Evolutionary conservation across 2,329 filamentous ascomycete genomes (phyloP), one percentile per base, ranked within the genome.

Genomic region (Paracoccidioides lutzii): DNA sequence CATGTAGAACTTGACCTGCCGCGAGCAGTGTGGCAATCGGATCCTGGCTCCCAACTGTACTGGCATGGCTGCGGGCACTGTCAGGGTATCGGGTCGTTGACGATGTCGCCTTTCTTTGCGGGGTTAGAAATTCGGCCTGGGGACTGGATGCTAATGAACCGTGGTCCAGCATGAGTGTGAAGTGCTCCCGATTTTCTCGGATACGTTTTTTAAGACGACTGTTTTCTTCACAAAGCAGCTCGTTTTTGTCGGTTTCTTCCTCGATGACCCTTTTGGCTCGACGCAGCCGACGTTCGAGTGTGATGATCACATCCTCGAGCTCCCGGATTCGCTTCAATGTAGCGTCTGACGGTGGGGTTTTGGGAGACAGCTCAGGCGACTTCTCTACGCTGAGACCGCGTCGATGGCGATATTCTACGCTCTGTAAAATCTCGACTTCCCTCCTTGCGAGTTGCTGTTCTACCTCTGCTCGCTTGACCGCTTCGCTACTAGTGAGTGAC

Each of bases 371-470:
- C 69, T 75, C 66, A 67, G 75, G 60, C 60, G 73, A 63, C 63
- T 71, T 65, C 56, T 69, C 61, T 59, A 72, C 65, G 75, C 82
- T 65, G 76, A 80, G 63, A 69, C 71, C 59, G 78, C 77, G 56
- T 78, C 84, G 82, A 53, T 80, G 80, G 53, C 82, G 80, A 66
- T 86, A 81, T 65, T 93, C 87, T 12, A 83, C 83, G 59, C 80
- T 78, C 58, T 90, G 85, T 33, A 96, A 75, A 10, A 90, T 87
- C 59, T 95, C 87, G 22, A 95, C 85, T 70, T 96, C 90, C 28
- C 87, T 81, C 59, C 88, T 82, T n/a, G 85, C 86, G 81, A 96
- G 90, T 61, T 93, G 87, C 64, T 95, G 87, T 70, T 96, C 91
- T 4, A 96, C 90, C 40, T 84, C 86, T 62, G 91, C 89, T 32